Conservation (phyloP, 2,329 filamentous ascomycete species). For the Alternaria solani region DNA sequence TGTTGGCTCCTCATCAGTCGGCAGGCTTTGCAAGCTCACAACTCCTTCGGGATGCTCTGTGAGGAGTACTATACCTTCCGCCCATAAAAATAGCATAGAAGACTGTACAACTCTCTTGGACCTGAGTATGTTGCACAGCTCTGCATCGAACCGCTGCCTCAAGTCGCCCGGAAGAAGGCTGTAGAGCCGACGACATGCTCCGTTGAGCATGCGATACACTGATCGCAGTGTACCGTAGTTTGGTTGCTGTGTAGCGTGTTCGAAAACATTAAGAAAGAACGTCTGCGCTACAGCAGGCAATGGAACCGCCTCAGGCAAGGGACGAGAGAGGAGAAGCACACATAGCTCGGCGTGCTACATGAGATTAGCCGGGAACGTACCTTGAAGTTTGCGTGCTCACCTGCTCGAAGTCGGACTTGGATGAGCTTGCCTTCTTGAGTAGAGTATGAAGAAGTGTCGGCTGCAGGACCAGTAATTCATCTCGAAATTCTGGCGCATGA, state of each 20-base stretch:
- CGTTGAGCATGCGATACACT: slow-evolving; percentile 46
- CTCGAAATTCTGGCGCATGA: slow-evolving; percentile 41
- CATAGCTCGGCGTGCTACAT: slow-evolving; percentile 41
- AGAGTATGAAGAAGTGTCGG: slow-evolving; percentile 44
- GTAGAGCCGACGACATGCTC: slow-evolving; percentile 45
- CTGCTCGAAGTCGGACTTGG: slow-evolving; percentile 40
- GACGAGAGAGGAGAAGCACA: slow-evolving; percentile 43
- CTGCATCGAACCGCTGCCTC: slow-evolving; percentile 37
- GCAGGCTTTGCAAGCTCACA: background rate
- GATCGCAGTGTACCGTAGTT: slow-evolving; percentile 35
- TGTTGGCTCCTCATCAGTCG: slow-evolving; percentile 8
- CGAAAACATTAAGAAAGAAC: slow-evolving; percentile 47
- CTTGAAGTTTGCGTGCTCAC: slow-evolving; percentile 25
- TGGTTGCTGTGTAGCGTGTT: slow-evolving; percentile 35
- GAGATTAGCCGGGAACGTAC: slow-evolving; percentile 3
- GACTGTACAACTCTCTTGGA: slow-evolving; percentile 32
- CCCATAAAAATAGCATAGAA: slow-evolving; percentile 44
- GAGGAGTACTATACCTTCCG: slow-evolving; percentile 43
- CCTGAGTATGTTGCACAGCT: slow-evolving; percentile 38
- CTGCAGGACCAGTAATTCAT: slow-evolving; percentile 40
- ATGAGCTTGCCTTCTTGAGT: slow-evolving; percentile 43
- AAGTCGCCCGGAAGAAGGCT: slow-evolving; percentile 31
- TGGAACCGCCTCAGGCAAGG: slow-evolving; percentile 39
- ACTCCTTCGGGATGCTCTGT: slow-evolving; percentile 32
- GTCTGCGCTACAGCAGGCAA: slow-evolving; percentile 45